Conservation (phyloP, 2,329 filamentous ascomycete genomes). For the Monosporascus sp. region DNA sequence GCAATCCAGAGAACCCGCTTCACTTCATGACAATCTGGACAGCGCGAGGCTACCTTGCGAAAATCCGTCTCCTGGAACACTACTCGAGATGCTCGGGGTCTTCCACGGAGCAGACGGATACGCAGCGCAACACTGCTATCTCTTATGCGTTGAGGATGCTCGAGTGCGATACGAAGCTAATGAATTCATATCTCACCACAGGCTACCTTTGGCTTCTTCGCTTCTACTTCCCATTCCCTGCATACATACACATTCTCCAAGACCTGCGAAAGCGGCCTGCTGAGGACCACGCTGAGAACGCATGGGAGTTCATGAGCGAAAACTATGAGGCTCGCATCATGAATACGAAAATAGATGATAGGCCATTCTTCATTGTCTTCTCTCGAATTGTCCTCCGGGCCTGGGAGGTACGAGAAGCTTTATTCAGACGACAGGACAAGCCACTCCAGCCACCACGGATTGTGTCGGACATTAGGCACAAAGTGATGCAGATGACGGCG, state of each 20-base stretch:
- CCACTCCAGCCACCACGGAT: neutral
- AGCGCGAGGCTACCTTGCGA: conserved; percentile 38
- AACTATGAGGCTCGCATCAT: conserved; percentile 33
- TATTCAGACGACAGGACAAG: neutral
- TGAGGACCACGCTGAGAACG: conserved; percentile 22
- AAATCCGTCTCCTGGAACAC: conserved; percentile 42
- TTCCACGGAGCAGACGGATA: conserved; percentile 17
- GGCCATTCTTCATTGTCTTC: conserved; percentile 1
- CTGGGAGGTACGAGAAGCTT: conserved; percentile 2
- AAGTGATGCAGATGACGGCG: neutral
- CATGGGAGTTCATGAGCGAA: conserved; percentile 40
- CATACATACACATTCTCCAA: conserved; percentile 34
- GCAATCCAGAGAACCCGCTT: conserved; percentile 16
- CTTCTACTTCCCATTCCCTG: conserved; percentile 34
- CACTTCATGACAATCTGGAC: conserved; percentile 37
- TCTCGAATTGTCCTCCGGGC: neutral
- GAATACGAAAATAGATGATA: neutral
- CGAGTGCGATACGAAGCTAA: conserved; percentile 30
- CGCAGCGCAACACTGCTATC: conserved; percentile 23
- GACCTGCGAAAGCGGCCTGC: conserved; percentile 19
- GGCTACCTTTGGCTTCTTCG: conserved; percentile 32
- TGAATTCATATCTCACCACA: conserved; percentile 22
- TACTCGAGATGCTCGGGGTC: conserved; percentile 23
- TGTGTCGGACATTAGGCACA: neutral
- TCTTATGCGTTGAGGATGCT: conserved; percentile 28